Evolutionary conservation across 768 basidiomycete genomes (phyloP).

Genomic region (Cyclocybe cylindracea): DNA sequence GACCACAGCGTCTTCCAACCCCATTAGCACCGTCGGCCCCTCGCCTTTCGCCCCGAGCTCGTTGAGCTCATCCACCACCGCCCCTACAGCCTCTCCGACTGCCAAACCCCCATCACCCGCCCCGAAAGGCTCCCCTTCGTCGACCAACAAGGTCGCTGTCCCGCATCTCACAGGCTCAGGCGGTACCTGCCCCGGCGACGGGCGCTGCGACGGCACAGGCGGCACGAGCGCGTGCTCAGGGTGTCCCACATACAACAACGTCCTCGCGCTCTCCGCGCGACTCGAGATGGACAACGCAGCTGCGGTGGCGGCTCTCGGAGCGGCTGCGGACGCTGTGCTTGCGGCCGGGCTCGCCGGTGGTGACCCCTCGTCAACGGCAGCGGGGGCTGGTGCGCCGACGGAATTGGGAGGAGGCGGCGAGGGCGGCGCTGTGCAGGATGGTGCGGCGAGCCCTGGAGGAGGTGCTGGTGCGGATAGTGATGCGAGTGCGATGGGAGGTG

Average conservation of each 20-base stretch:
- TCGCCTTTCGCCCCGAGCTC: conserved; percentile 30
- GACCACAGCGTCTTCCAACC: conserved; percentile 13
- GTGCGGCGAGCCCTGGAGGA: conserved; percentile 14
- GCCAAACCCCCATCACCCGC: conserved; percentile 17
- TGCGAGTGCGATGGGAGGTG: conserved; percentile 19
- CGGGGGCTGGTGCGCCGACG: conserved; percentile 11
- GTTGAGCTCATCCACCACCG: conserved; percentile 18
- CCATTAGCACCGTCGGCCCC: conserved; percentile 29
- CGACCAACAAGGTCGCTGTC: conserved; percentile 9
- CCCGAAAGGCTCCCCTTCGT: conserved; percentile 9
- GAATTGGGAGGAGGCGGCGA: neutral
- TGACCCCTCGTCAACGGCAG: neutral
- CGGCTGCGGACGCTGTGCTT: conserved; percentile 10
- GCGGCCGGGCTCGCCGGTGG: conserved; percentile 13
- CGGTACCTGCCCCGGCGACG: conserved; percentile 98
- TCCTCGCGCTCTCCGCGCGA: conserved; percentile 46
- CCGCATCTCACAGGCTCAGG: conserved; percentile 22
- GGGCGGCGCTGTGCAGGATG: conserved; percentile 18
- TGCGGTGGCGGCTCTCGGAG: conserved; percentile 21
- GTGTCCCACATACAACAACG: conserved; percentile 97
- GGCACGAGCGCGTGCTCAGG: conserved; percentile 92
- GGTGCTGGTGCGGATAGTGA: conserved; percentile 29
- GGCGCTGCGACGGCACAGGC: conserved; percentile 96
- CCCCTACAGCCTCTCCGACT: conserved; percentile 16
- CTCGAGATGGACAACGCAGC: conserved; percentile 39